Percentiles rank a stretch among this genome's conserved stretches.
Conservation (phyloP, 108 stramenopile species). For the Cyclostephanos invisitatus region DNA sequence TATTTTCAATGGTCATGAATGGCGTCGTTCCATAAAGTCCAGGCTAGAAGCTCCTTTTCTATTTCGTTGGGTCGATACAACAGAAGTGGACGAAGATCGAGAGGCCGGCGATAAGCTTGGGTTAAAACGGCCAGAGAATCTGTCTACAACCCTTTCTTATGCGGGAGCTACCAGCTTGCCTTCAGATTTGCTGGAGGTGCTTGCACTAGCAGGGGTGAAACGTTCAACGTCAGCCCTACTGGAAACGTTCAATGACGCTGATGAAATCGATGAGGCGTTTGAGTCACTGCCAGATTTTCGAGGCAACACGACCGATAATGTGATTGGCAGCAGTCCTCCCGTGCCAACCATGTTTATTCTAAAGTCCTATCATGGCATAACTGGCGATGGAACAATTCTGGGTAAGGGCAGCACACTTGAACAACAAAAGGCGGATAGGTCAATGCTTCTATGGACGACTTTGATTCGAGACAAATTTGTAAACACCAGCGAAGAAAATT, state of each 20-base stretch:
- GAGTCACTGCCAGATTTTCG: constrained; percentile 8
- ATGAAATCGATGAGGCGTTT: constrained; percentile 26
- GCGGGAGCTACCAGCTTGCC: constrained; percentile 4
- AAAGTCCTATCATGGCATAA: constrained; percentile 3
- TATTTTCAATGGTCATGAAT: constrained; percentile 2
- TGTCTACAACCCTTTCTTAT: not conserved
- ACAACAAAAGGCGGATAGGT: constrained; percentile 30
- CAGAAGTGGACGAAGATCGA: constrained; percentile 8
- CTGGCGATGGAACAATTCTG: constrained; percentile 17
- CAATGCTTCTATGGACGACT: constrained; percentile 24
- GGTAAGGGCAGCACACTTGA: constrained; percentile 21
- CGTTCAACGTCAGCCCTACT: constrained; percentile 30
- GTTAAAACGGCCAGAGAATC: not conserved
- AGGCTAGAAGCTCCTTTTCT: constrained; percentile 12
- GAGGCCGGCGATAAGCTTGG: not conserved
- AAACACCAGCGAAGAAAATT: not conserved
- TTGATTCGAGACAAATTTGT: constrained; percentile 20
- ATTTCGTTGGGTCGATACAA: constrained; percentile 25
- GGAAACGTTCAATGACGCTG: constrained; percentile 36
- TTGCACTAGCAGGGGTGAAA: constrained; percentile 39
- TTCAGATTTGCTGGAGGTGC: constrained; percentile 29
- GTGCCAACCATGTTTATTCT: not conserved
- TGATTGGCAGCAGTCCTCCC: not conserved
- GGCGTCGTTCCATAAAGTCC: constrained; percentile 3
- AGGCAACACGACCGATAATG: not conserved